These are phyloP conservation scores for Trifolium pratense DNA, from an alignment of 306 rosid genomes.

Conservation along the genomic window DNA sequence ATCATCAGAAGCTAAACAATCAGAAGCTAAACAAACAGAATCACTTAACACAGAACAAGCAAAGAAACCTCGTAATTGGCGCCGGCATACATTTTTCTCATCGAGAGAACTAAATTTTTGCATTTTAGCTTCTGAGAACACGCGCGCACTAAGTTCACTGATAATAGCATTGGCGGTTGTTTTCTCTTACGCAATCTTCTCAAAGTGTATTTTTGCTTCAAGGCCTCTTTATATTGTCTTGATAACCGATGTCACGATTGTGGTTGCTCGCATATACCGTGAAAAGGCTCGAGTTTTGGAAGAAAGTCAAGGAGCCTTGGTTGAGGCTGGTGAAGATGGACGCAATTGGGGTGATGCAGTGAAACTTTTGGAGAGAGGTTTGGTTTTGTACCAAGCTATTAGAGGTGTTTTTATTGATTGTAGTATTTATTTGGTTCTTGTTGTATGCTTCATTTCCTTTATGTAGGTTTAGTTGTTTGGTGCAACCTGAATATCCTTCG, in stretches of 20 bases:
- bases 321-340: conserved; percentile 39
- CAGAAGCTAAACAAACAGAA: conserved; percentile 9
- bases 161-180: conserved; percentile 65
- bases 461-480: conserved; percentile 39
- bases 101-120: conserved; percentile 64
- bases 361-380: conserved; percentile 80
- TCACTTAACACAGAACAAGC: conserved; percentile 22
- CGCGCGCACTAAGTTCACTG: conserved; percentile 59
- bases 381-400: conserved; percentile 77
- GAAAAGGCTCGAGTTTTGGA: conserved; percentile 45
- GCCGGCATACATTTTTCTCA: conserved; percentile 49
- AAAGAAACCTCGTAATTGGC: conserved; percentile 4
- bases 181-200: conserved; percentile 47
- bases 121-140: conserved; percentile 68
- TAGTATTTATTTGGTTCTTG: conserved; percentile 75
- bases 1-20: conserved; percentile 24
- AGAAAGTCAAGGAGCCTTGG: conserved; percentile 46
- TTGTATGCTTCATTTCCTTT: conserved; percentile 67
- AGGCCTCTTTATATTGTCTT: conserved; percentile 78
- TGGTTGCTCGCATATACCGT: conserved; percentile 48
- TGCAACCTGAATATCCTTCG: not conserved
- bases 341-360: conserved; percentile 70
- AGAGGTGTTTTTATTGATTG: conserved; percentile 76
- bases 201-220: conserved; percentile 52
- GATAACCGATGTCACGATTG: conserved; percentile 66